A percentile compares a stretch with the other conserved stretches of the same genome.
Conservation (phyloP, 306 rosid genomes). For the Spatholobus suberectus region DNA sequence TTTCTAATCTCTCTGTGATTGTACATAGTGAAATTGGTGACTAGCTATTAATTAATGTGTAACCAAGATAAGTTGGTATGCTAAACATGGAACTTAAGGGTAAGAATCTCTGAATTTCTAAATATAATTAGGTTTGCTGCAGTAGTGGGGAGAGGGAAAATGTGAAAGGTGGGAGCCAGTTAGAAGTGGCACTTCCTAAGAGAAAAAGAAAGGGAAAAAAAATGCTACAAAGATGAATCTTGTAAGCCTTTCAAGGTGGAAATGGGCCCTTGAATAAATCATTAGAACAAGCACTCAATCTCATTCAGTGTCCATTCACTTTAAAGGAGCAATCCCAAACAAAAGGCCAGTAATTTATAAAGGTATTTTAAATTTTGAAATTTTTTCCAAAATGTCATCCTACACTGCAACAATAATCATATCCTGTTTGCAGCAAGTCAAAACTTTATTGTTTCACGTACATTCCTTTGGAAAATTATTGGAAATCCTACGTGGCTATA, state of each 20-base stretch:
- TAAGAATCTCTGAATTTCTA: neutral
- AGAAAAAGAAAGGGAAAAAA: neutral
- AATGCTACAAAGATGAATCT: conserved; percentile 36
- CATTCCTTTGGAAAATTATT: conserved; percentile 24
- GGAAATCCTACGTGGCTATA: conserved; percentile 8
- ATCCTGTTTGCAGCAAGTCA: conserved; percentile 41
- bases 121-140: conserved; percentile 4
- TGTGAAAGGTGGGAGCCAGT: conserved; percentile 17
- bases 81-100: neutral
- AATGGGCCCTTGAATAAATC: conserved; percentile 52
- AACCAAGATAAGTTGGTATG: neutral
- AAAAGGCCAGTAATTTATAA: conserved; percentile 35
- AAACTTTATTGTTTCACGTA: conserved; percentile 35
- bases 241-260: conserved; percentile 34
- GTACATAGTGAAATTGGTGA: neutral
- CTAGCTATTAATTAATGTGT: neutral
- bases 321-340: conserved; percentile 31
- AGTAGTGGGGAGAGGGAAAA: neutral
- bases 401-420: conserved; percentile 37
- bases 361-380: neutral
- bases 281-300: conserved; percentile 68
- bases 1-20: neutral
- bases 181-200: neutral
- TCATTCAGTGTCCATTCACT: conserved; percentile 64
- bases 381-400: conserved; percentile 24